A percentile compares a stretch with the other conserved stretches of the same genome.
These are phyloP conservation scores for Fagopyrum tataricum DNA, from an alignment of 148 eudicot species.

Conservation along the genomic window DNA sequence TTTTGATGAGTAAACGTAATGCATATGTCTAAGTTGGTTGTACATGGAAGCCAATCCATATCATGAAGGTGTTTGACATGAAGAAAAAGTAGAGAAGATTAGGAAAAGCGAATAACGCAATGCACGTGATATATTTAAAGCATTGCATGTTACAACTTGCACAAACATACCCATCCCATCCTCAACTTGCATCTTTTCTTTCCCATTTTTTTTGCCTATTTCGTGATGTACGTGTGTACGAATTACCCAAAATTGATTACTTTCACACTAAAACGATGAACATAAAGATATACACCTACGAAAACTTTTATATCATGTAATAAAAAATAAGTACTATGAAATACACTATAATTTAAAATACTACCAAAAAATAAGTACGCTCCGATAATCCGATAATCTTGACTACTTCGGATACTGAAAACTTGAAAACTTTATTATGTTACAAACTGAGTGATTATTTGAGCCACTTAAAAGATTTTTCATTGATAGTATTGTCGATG, in stretches of 20 bases:
- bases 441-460: too few species aligned
- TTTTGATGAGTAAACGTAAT: too few species aligned
- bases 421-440: too few species aligned
- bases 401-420: too few species aligned
- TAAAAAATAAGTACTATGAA: too few species aligned
- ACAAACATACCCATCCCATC: background rate
- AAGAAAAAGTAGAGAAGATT: background rate
- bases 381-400: too few species aligned
- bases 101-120: background rate
- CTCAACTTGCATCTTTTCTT: slow-evolving; percentile 11
- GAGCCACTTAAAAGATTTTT: too few species aligned
- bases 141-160: slow-evolving; percentile 8
- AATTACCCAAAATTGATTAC: background rate
- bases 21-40: background rate
- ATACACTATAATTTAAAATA: too few species aligned
- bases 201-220: background rate
- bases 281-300: background rate
- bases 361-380: too few species aligned
- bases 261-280: background rate
- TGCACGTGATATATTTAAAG: slow-evolving; percentile 7
- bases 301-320: too few species aligned
- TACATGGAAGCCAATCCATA: background rate
- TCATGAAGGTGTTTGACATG: background rate
- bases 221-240: background rate
- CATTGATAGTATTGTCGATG: too few species aligned